phyloP scores from a whole-genome alignment of 2,329 filamentous ascomycete species.

The Xylaria arbuscula region DNA sequence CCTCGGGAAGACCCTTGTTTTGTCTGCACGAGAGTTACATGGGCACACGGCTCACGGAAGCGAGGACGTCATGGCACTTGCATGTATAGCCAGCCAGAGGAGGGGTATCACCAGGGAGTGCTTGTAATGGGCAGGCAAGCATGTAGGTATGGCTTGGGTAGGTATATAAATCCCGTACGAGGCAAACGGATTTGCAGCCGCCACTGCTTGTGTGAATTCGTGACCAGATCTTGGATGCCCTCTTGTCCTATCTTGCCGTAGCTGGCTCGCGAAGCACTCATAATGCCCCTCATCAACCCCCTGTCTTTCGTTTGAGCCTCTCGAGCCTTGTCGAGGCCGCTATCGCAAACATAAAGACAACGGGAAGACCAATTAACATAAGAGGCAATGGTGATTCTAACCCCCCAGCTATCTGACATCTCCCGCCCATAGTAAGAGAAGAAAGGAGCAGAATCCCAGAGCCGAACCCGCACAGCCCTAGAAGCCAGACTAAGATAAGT shows the following conservation, averaged over 20 bases:
- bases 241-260: background rate
- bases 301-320: slow-evolving; percentile 22
- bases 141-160: slow-evolving; percentile 18
- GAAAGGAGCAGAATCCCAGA: background rate
- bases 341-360: background rate
- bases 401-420: background rate
- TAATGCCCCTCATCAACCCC: slow-evolving; percentile 15
- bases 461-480: background rate
- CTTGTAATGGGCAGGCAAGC: slow-evolving; percentile 3
- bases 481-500: slow-evolving; percentile 2
- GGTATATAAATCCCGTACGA: slow-evolving; percentile 15
- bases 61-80: slow-evolving; percentile 25
- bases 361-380: background rate
- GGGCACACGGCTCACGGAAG: slow-evolving; percentile 20
- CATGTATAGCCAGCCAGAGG: slow-evolving; percentile 8
- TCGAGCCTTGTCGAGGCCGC: slow-evolving; percentile 11
- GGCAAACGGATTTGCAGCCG: background rate
- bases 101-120: slow-evolving; percentile 20
- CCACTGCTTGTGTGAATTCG: background rate
- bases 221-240: background rate
- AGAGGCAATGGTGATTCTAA: slow-evolving; percentile 23
- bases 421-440: background rate
- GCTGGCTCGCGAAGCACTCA: slow-evolving; percentile 9
- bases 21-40: slow-evolving; percentile 28
- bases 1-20: slow-evolving; percentile 26